These are phyloP conservation scores for Exophiala dermatitidis DNA, from an alignment of 2,329 filamentous ascomycete genomes.

Conservation along the genomic window DNA sequence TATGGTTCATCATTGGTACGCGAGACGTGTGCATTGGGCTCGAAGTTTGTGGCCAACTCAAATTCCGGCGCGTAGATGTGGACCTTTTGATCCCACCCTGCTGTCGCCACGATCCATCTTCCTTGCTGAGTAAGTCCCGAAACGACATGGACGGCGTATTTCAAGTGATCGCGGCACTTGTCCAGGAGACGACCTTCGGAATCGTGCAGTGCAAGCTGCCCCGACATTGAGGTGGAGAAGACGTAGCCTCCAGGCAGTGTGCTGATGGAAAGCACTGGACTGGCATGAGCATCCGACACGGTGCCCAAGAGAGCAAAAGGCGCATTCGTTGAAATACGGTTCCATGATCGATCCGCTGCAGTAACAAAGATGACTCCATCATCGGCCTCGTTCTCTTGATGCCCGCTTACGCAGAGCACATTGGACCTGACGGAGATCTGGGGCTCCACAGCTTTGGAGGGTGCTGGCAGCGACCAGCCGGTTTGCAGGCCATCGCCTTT, in stretches of 20 bases:
- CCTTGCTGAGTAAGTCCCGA: slow-evolving; percentile 19
- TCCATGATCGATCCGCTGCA: slow-evolving; percentile 20
- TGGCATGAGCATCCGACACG: slow-evolving; percentile 20
- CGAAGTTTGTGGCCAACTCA: slow-evolving; percentile 16
- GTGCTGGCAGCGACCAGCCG: slow-evolving; percentile 41
- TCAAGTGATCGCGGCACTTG: slow-evolving; percentile 50
- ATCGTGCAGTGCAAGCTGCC: slow-evolving; percentile 46
- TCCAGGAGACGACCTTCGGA: slow-evolving; percentile 29
- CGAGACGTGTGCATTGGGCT: neutral
- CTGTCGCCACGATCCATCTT: slow-evolving; percentile 41
- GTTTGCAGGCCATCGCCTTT: slow-evolving; percentile 38
- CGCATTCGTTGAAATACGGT: slow-evolving; percentile 2
- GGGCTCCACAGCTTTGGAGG: slow-evolving; percentile 18
- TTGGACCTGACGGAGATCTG: slow-evolving; percentile 23
- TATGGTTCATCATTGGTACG: slow-evolving; percentile 7
- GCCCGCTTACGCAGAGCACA: slow-evolving; percentile 24
- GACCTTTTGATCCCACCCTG: slow-evolving; percentile 55
- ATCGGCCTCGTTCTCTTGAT: slow-evolving; percentile 1
- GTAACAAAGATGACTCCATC: slow-evolving; percentile 15
- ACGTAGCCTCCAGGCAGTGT: slow-evolving; percentile 40
- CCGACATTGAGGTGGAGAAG: slow-evolving; percentile 54
- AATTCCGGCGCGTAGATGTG: slow-evolving; percentile 40
- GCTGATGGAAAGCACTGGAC: slow-evolving; percentile 48
- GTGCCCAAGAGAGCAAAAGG: slow-evolving; percentile 8
- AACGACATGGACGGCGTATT: slow-evolving; percentile 50